Evolutionary conservation across 2,329 filamentous ascomycete genomes (phyloP).

Genomic region (Curvularia verruculosa): DNA sequence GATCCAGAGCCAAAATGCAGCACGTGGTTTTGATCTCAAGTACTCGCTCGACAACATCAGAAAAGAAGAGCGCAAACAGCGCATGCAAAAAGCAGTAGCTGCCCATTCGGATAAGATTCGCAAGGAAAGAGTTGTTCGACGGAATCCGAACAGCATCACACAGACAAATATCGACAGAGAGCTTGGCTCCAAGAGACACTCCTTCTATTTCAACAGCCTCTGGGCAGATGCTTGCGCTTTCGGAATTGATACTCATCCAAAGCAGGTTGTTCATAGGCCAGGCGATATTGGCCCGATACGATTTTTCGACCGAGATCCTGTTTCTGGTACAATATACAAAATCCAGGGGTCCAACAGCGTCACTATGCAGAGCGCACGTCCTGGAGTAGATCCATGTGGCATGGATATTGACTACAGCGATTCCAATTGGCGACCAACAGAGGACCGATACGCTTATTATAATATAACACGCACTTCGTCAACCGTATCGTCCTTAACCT

Average conservation of each 20-base stretch:
- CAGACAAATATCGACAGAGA: conserved; percentile 36
- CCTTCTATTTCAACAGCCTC: conserved; percentile 24
- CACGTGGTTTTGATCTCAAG: conserved; percentile 42
- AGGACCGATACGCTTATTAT: conserved; percentile 26
- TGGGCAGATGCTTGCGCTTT: conserved; percentile 40
- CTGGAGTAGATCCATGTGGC: conserved; percentile 4
- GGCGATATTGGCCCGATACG: conserved; percentile 17
- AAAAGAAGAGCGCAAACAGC: conserved; percentile 42
- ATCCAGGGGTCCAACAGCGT: conserved; percentile 34
- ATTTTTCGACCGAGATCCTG: conserved; percentile 38
- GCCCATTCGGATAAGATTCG: conserved; percentile 19
- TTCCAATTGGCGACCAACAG: background rate
- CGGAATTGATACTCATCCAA: conserved; percentile 14
- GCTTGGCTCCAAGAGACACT: conserved; percentile 28
- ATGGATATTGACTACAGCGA: conserved; percentile 8
- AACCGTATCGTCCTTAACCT: conserved; percentile 38
- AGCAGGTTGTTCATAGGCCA: conserved; percentile 16
- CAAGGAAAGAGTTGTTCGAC: conserved; percentile 35
- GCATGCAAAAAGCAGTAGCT: conserved; percentile 14
- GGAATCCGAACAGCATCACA: conserved; percentile 23
- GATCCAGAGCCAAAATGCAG: conserved; percentile 48
- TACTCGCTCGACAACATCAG: conserved; percentile 52
- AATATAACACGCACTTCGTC: conserved; percentile 34
- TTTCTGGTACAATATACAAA: conserved; percentile 31
- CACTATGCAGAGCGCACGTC: conserved; percentile 20